Conservation (phyloP, 2,329 filamentous ascomycete genomes). For the Colletotrichum horii region DNA sequence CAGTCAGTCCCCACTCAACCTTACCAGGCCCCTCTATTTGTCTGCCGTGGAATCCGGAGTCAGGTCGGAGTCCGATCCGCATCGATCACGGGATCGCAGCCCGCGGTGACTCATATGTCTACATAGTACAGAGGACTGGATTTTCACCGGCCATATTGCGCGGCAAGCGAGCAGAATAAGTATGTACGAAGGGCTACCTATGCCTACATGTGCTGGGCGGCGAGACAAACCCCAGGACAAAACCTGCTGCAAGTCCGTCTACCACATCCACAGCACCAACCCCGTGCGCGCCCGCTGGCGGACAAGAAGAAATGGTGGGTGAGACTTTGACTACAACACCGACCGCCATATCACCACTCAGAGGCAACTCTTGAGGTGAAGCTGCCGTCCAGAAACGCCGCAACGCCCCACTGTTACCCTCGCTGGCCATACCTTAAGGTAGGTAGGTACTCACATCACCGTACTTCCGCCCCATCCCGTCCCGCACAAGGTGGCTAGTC, state of each 20-base stretch:
- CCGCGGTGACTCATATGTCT: neutral
- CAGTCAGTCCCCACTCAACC: neutral
- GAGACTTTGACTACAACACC: neutral
- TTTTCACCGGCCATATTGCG: neutral
- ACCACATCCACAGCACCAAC: neutral
- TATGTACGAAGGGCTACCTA: too few relatives aligned
- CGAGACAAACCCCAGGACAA: too few relatives aligned
- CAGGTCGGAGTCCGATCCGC: conserved; percentile 9
- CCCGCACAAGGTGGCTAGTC: neutral
- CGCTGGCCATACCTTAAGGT: neutral
- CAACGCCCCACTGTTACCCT: neutral
- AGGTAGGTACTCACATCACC: too few relatives aligned
- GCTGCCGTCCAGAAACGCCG: neutral
- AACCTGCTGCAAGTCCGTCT: too few relatives aligned
- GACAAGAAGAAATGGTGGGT: neutral
- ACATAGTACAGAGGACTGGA: neutral
- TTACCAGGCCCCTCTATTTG: neutral
- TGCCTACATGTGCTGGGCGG: too few relatives aligned
- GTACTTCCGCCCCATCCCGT: neutral
- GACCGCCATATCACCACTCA: neutral
- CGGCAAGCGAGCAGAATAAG: too few relatives aligned
- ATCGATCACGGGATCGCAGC: neutral
- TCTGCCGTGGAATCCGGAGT: neutral
- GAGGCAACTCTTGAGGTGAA: neutral
- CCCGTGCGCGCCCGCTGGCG: too few relatives aligned